Evolutionary conservation across 2,329 filamentous ascomycete genomes (phyloP), one percentile per base, ranked within the genome.

Genomic region (Pestalotiopsis sp.): DNA sequence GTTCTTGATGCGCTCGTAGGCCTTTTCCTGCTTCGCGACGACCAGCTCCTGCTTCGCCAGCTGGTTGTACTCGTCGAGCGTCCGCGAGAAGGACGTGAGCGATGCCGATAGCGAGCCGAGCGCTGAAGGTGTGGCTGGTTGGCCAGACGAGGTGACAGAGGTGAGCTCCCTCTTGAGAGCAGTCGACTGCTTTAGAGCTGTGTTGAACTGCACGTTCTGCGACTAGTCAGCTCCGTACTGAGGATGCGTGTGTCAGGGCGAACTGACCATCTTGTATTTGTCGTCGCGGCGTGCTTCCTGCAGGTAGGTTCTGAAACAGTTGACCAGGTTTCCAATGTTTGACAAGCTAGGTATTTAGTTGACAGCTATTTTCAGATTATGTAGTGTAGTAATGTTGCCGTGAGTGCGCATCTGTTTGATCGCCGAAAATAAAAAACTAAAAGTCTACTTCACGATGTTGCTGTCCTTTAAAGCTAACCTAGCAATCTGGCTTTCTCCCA

Each of bases 21-120:
- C 96, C 78, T 98, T 97, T 70, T 96, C 92, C 74, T 97, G 93
- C 82, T 98, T 99, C 69, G 93, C 92, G 4, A 92, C 88, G 68
- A 97, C 95, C 40, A 97, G 89, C 80, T 99, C 96, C 75, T 95
- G 93, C 73, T 93, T 93, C 1, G 95, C 92, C 38, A 97, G 89
- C 67, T 88, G 87, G 76, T 92, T 90, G 84, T 99, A 99, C 78
- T 98, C 95, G 82, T 98, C 95, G 72, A 99, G 87, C 0, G 94
- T 97, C 70, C 96, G 93, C 61, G 92, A 89, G 80, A 99, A 94
- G 69, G 94, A 90, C 0, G 83, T 82, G 9, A 85, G 74, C 7
- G 92, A 92, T 41, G 91, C 92, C 4, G 91, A 91, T 74, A 94
- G 87, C 77, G 93, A 89, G 76, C 92, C 91, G 79, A 86, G 73